Conservation (phyloP, 2,329 filamentous ascomycete genomes). For the Aspergillus nomiae region DNA sequence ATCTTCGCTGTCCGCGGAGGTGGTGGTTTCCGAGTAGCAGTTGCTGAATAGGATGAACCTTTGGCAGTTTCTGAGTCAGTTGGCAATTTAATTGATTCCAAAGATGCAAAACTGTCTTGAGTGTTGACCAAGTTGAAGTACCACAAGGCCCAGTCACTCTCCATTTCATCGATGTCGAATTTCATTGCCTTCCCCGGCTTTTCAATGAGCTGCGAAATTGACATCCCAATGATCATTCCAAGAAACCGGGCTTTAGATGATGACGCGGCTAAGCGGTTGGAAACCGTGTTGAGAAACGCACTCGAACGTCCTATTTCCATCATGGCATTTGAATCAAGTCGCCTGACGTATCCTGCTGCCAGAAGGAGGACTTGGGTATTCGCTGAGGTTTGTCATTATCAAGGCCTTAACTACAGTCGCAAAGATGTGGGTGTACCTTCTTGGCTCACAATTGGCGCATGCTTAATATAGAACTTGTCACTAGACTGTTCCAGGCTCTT, state of each 20-base stretch:
- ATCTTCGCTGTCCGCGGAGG: slow-evolving; percentile 39
- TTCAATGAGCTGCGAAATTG: slow-evolving; percentile 66
- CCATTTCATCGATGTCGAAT: slow-evolving; percentile 80
- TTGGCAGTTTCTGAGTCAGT: slow-evolving; percentile 13
- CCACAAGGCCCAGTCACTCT: slow-evolving; percentile 71
- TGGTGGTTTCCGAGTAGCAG: neutral
- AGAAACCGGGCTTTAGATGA: slow-evolving; percentile 76
- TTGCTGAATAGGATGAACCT: slow-evolving; percentile 4
- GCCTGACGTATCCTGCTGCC: slow-evolving; percentile 72
- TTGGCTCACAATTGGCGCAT: slow-evolving; percentile 82
- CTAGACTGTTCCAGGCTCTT: slow-evolving; percentile 75
- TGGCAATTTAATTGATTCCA: slow-evolving; percentile 51
- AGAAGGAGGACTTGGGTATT: slow-evolving; percentile 79
- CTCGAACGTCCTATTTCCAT: slow-evolving; percentile 70
- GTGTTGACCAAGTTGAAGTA: slow-evolving; percentile 68
- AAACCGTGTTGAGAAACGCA: slow-evolving; percentile 74
- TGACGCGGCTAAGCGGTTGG: slow-evolving; percentile 78
- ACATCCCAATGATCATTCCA: slow-evolving; percentile 84
- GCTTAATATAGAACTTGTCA: slow-evolving; percentile 82
- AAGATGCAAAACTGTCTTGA: slow-evolving; percentile 63
- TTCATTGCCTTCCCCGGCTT: slow-evolving; percentile 70
- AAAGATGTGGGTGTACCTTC: slow-evolving; percentile 61
- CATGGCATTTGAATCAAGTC: slow-evolving; percentile 66
- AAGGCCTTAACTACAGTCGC: neutral
- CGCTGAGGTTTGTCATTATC: slow-evolving; percentile 53